These are phyloP conservation scores for Reticulascus tulasneorum DNA, from an alignment of 2,329 filamentous ascomycete species.

Conservation along the genomic window DNA sequence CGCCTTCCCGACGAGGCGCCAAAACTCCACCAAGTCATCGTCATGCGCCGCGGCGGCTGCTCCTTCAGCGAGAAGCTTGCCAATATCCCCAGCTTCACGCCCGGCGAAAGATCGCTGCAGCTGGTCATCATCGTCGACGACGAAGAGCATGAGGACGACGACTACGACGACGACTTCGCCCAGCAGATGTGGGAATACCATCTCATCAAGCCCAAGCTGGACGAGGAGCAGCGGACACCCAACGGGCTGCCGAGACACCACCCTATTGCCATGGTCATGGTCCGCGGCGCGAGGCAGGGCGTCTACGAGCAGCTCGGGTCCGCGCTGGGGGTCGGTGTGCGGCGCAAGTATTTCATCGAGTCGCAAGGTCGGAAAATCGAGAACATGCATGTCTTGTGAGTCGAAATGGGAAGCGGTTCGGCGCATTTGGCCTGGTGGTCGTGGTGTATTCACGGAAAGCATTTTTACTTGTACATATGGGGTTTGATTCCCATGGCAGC, in stretches of 20 bases:
- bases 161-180: conserved; percentile 14
- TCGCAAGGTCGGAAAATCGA: conserved; percentile 75
- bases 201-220: conserved; percentile 63
- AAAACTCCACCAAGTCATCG: conserved; percentile 68
- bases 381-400: conserved; percentile 65
- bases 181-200: conserved; percentile 20
- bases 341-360: conserved; percentile 73
- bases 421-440: no score
- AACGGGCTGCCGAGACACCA: conserved; percentile 65
- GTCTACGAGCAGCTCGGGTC: conserved; percentile 60
- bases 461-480: no score
- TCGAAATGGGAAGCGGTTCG: no score
- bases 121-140: conserved; percentile 71
- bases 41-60: conserved; percentile 79
- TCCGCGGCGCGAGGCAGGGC: conserved; percentile 59
- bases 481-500: no score
- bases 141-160: conserved; percentile 25
- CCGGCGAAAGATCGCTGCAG: conserved; percentile 60
- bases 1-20: conserved; percentile 47
- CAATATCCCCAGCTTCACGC: conserved; percentile 76
- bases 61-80: conserved; percentile 78
- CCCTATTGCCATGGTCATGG: conserved; percentile 78
- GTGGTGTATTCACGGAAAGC: no score
- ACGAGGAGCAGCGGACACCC: conserved; percentile 68
- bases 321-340: conserved; percentile 68